Evolutionary conservation across 2,329 filamentous ascomycete species (phyloP).

Genomic region (Thermomyces lanuginosus): DNA sequence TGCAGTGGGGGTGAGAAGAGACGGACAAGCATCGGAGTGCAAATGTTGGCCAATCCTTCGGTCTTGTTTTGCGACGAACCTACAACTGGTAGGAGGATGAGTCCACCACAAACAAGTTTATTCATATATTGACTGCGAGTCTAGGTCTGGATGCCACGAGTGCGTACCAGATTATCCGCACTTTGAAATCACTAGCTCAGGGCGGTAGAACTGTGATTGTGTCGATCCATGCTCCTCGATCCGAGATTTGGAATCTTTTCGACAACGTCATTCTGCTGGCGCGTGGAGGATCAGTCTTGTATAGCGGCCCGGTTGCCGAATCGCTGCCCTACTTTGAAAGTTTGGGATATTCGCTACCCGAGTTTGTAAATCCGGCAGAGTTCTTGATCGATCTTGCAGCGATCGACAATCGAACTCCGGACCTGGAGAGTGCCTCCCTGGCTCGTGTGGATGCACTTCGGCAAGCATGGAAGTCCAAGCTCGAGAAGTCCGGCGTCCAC

Average conservation of each 20-base stretch:
- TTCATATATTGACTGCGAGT: not conserved
- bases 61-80: conserved; percentile 66
- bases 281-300: conserved; percentile 50
- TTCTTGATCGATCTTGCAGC: conserved; percentile 60
- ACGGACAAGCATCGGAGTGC: conserved; percentile 59
- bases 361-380: conserved; percentile 64
- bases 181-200: conserved; percentile 48
- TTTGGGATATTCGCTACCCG: conserved; percentile 45
- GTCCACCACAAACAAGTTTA: too few relatives aligned
- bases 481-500: not conserved
- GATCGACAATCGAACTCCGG: conserved; percentile 52
- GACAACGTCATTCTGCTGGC: conserved; percentile 55
- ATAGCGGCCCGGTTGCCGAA: conserved; percentile 42
- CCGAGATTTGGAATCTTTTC: conserved; percentile 64
- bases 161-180: conserved; percentile 56
- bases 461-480: conserved; percentile 36
- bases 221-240: conserved; percentile 62
- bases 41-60: conserved; percentile 62
- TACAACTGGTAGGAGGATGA: conserved; percentile 47
- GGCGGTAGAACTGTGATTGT: conserved; percentile 57
- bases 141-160: conserved; percentile 55
- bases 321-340: conserved; percentile 49
- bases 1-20: conserved; percentile 69
- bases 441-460: conserved; percentile 47
- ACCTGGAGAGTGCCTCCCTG: conserved; percentile 45